Percentiles rank a stretch among this genome's conserved stretches.
Evolutionary conservation across 257 asterid species (phyloP).

Genomic region (Verbascum thapsus): DNA sequence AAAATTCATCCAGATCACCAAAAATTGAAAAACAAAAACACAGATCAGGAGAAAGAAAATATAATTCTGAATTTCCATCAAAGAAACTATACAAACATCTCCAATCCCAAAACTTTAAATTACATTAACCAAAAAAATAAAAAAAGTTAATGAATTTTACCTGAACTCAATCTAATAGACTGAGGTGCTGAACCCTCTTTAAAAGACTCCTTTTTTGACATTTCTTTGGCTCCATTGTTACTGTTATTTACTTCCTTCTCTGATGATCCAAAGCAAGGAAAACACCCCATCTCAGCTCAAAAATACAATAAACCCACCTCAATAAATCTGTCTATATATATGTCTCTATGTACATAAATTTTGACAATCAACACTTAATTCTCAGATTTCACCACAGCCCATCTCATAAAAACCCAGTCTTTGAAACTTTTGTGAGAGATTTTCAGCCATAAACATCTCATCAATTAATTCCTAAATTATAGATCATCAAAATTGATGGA

Average conservation of each 20-base stretch:
- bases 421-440: conserved; percentile 32
- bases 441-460: conserved; percentile 45
- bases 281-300: conserved; percentile 70
- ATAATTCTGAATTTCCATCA: conserved; percentile 8
- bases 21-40: conserved; percentile 16
- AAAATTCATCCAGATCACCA: conserved; percentile 31
- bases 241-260: conserved; percentile 42
- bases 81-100: not conserved
- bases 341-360: conserved; percentile 22
- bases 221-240: conserved; percentile 57
- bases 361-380: conserved; percentile 33
- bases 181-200: conserved; percentile 69
- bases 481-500: conserved; percentile 46
- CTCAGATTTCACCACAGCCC: conserved; percentile 48
- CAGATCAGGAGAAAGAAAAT: conserved; percentile 30
- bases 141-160: too few relatives aligned
- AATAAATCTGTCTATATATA: conserved; percentile 30
- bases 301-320: conserved; percentile 45
- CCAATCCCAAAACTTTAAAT: conserved; percentile 7
- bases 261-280: conserved; percentile 86
- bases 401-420: conserved; percentile 51
- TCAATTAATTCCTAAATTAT: conserved; percentile 41
- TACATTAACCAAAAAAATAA: too few relatives aligned
- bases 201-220: conserved; percentile 59
- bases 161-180: conserved; percentile 65